A percentile compares a stretch with the other conserved stretches of the same genome.
These are phyloP conservation scores for Lantana camara DNA, from an alignment of 257 asterid species.

Conservation along the genomic window DNA sequence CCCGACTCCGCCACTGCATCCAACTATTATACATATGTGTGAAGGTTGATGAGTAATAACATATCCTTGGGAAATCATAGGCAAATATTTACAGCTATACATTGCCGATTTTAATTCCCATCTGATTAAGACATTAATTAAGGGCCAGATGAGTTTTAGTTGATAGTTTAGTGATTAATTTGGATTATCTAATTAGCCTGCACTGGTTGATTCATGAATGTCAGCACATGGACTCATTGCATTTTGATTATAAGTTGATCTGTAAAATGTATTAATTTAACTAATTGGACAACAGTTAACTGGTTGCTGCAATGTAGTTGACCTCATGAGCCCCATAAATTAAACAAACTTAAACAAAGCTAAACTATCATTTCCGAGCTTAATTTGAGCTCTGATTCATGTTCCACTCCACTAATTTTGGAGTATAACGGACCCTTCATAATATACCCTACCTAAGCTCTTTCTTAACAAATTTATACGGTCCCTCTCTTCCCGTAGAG, in stretches of 20 bases:
- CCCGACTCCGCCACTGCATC: too few species aligned
- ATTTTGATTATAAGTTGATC: constrained; percentile 30
- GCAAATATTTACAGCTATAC: constrained; percentile 26
- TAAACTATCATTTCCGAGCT: too few species aligned
- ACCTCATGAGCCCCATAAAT: constrained; percentile 13
- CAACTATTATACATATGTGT: not conserved
- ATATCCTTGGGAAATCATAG: not conserved
- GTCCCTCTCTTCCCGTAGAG: too few species aligned
- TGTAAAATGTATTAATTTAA: constrained; percentile 10
- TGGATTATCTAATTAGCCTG: constrained; percentile 13
- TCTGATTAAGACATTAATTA: constrained; percentile 20
- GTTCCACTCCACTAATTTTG: too few species aligned
- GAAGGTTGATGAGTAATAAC: not conserved
- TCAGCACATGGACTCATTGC: constrained; percentile 38
- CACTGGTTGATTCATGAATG: constrained; percentile 34
- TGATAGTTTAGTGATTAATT: constrained; percentile 25
- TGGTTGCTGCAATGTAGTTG: constrained; percentile 22
- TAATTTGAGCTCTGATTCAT: too few species aligned
- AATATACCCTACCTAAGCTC: too few species aligned
- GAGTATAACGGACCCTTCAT: too few species aligned
- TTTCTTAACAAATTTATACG: too few species aligned
- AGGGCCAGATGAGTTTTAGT: constrained; percentile 25
- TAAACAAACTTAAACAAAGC: not conserved
- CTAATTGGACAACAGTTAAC: not conserved
- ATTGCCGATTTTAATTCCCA: constrained; percentile 15